Evolutionary conservation across 495 filamentous ascomycete genomes (phyloP).

Genomic region (Clavariopsis aquatica): DNA sequence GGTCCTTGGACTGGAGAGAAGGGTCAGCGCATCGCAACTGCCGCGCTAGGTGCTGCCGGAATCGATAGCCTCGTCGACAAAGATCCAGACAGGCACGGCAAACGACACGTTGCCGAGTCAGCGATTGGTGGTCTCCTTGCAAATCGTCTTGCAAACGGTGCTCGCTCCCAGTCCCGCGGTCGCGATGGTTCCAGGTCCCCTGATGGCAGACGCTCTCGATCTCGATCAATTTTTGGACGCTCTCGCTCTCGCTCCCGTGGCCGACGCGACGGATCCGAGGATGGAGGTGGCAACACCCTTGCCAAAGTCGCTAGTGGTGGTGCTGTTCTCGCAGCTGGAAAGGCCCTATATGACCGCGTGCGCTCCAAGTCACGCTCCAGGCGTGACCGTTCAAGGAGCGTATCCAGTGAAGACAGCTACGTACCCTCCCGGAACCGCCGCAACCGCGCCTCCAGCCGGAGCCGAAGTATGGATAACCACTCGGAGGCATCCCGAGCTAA

Average conservation of each 20-base stretch:
- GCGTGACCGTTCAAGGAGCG: constrained; percentile 42
- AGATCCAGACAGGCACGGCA: constrained; percentile 72
- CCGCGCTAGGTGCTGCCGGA: constrained; percentile 79
- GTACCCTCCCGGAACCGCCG: constrained; percentile 49
- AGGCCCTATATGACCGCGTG: constrained; percentile 69
- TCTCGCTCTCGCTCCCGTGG: constrained; percentile 38
- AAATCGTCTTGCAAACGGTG: constrained; percentile 76
- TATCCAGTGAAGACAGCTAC: constrained; percentile 59
- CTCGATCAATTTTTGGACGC: constrained; percentile 21
- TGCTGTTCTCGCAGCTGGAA: constrained; percentile 76
- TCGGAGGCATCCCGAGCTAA: constrained; percentile 31
- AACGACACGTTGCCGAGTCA: constrained; percentile 69
- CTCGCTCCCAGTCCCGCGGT: constrained; percentile 49
- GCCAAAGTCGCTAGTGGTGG: constrained; percentile 73
- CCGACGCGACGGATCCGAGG: constrained; percentile 46
- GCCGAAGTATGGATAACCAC: constrained; percentile 34
- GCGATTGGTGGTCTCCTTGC: constrained; percentile 82
- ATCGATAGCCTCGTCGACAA: constrained; percentile 74
- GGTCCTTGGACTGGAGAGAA: constrained; percentile 84
- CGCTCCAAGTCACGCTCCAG: constrained; percentile 62
- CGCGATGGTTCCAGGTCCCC: constrained; percentile 32
- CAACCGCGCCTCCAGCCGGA: constrained; percentile 23
- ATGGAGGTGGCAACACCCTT: constrained; percentile 51
- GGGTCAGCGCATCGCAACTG: constrained; percentile 82
- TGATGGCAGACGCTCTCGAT: constrained; percentile 26